Evolutionary conservation across 352 stramenopile genomes (phyloP).

Genomic region (Globisporangium spinosum): DNA sequence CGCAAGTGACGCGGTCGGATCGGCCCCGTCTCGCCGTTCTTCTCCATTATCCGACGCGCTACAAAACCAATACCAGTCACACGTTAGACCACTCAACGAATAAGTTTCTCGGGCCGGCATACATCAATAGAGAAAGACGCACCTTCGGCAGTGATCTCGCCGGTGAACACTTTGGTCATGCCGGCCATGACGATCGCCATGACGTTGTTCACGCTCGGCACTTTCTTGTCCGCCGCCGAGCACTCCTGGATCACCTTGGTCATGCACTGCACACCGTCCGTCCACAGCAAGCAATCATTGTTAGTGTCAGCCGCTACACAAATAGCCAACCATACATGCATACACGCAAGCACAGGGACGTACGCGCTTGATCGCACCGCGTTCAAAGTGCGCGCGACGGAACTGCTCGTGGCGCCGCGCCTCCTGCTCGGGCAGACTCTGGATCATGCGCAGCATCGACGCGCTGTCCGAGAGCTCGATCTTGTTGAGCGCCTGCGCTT

Average conservation of each 20-base stretch:
- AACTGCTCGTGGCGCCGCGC: conserved; percentile 77
- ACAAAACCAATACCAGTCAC: conserved; percentile 3
- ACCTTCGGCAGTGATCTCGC: conserved; percentile 79
- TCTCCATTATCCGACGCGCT: conserved; percentile 81
- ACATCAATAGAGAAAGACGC: not conserved
- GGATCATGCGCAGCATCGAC: conserved; percentile 77
- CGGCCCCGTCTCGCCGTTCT: conserved; percentile 66
- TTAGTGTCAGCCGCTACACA: not conserved
- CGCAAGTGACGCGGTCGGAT: conserved; percentile 74
- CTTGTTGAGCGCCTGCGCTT: conserved; percentile 25
- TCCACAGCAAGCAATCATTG: conserved; percentile 1
- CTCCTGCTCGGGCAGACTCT: conserved; percentile 57
- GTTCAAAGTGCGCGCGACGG: conserved; percentile 80
- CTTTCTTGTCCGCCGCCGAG: conserved; percentile 43
- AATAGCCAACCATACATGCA: not conserved
- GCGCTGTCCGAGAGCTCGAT: conserved; percentile 51
- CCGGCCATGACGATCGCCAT: conserved; percentile 87
- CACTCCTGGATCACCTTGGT: conserved; percentile 70
- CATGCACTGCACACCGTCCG: conserved; percentile 51
- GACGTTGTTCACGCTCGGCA: conserved; percentile 69
- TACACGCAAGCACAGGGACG: not conserved
- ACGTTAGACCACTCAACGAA: not conserved
- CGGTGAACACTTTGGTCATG: conserved; percentile 85
- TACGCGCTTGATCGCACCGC: conserved; percentile 75
- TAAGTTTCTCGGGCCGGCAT: not conserved